phyloP scores from a whole-genome alignment of 805 yeast species.

The Yamadazyma philogaea region DNA sequence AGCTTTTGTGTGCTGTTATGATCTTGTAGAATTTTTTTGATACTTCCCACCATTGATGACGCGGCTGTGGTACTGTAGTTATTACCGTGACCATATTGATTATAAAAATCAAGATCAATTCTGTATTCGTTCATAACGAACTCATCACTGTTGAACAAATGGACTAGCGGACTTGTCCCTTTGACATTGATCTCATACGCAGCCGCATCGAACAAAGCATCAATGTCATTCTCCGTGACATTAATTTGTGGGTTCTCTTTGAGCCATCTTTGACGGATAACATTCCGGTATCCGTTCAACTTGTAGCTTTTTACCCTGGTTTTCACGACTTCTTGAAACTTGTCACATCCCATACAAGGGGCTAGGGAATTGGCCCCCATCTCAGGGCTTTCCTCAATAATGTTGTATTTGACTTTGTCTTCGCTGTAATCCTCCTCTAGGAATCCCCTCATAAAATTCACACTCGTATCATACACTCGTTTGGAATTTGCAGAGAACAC shows the following conservation, averaged over 20 bases:
- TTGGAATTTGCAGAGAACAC: conserved; percentile 54
- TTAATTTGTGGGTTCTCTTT: conserved; percentile 34
- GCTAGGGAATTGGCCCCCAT: conserved; percentile 62
- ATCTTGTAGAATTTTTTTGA: conserved; percentile 45
- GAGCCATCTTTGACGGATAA: conserved; percentile 34
- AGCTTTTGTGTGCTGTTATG: conserved; percentile 45
- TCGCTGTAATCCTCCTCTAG: conserved; percentile 40
- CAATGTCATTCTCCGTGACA: conserved; percentile 51
- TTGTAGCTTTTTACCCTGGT: conserved; percentile 19
- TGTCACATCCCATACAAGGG: conserved; percentile 45
- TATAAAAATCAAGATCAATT: conserved; percentile 58
- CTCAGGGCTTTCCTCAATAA: conserved; percentile 43
- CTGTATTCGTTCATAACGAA: conserved; percentile 61
- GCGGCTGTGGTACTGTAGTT: conserved; percentile 58
- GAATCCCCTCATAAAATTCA: conserved; percentile 57
- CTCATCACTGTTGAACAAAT: conserved; percentile 65
- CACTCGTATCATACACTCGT: conserved; percentile 54
- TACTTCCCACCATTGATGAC: conserved; percentile 47
- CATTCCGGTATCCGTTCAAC: conserved; percentile 47
- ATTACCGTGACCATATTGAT: conserved; percentile 61
- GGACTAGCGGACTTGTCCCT: conserved; percentile 65
- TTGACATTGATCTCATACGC: conserved; percentile 72
- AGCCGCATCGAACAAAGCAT: conserved; percentile 55
- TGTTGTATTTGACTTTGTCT: conserved; percentile 25
- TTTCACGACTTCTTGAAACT: conserved; percentile 21